These are phyloP conservation scores for Lipomyces orientalis DNA, from an alignment of 805 yeast genomes.

Conservation along the genomic window DNA sequence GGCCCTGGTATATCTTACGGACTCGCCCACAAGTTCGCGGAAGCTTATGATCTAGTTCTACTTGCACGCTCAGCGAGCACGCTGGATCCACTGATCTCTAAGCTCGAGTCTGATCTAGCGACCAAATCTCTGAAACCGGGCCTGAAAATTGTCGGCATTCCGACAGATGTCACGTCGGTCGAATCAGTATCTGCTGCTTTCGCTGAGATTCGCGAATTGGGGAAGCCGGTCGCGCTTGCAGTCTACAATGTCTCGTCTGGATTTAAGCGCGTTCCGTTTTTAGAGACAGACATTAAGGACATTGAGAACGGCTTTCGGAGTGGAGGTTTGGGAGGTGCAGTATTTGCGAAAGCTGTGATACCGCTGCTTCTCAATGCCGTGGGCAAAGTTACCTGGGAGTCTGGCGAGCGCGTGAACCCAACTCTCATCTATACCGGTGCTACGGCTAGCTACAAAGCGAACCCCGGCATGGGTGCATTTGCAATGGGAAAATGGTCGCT, in stretches of 20 bases:
- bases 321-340: slow-evolving; percentile 18
- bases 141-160: slow-evolving; percentile 17
- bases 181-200: slow-evolving; percentile 14
- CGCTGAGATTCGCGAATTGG: slow-evolving; percentile 9
- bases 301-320: slow-evolving; percentile 18
- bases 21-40: slow-evolving; percentile 25
- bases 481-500: slow-evolving; percentile 29
- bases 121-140: slow-evolving; percentile 7
- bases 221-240: slow-evolving; percentile 28
- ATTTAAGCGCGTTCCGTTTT: slow-evolving; percentile 24
- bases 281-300: slow-evolving; percentile 17
- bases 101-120: slow-evolving; percentile 11
- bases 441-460: slow-evolving; percentile 33
- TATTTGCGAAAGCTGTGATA: slow-evolving; percentile 22
- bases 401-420: slow-evolving; percentile 11
- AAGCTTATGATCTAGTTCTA: slow-evolving; percentile 24
- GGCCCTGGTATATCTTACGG: slow-evolving; percentile 32
- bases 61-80: slow-evolving; percentile 25
- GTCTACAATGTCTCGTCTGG: slow-evolving; percentile 31
- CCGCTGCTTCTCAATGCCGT: slow-evolving; percentile 23
- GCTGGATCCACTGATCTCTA: not conserved
- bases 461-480: slow-evolving; percentile 29
- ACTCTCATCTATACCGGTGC: slow-evolving; percentile 35
- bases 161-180: slow-evolving; percentile 24
- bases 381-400: slow-evolving; percentile 2